These are phyloP conservation scores for Amphirosellinia nigrospora DNA, from an alignment of 495 filamentous ascomycete genomes.

Conservation along the genomic window DNA sequence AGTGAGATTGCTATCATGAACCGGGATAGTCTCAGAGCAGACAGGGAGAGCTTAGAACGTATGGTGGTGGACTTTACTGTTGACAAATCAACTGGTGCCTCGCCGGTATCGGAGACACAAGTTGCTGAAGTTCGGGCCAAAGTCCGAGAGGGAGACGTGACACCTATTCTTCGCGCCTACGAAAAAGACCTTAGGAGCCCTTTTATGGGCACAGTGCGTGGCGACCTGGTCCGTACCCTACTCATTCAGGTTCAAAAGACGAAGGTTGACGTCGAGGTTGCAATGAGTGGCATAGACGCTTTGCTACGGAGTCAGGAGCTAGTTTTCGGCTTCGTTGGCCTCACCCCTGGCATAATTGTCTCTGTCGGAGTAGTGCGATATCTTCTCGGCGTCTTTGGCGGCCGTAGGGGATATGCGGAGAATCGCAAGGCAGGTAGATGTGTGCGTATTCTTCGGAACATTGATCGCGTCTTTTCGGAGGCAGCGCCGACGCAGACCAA, in stretches of 20 bases:
- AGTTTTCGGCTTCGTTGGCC: slow-evolving; percentile 92
- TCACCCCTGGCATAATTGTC: slow-evolving; percentile 89
- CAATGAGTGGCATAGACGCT: slow-evolving; percentile 90
- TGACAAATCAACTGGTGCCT: slow-evolving; percentile 65
- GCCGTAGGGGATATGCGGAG: slow-evolving; percentile 65
- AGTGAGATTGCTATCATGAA: slow-evolving; percentile 97
- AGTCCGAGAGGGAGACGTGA: slow-evolving; percentile 90
- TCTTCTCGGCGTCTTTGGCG: slow-evolving; percentile 68
- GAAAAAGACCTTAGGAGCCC: slow-evolving; percentile 83
- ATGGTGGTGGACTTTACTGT: slow-evolving; percentile 97
- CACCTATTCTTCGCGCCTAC: slow-evolving; percentile 87
- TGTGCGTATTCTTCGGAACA: slow-evolving; percentile 76
- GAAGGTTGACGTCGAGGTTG: slow-evolving; percentile 96
- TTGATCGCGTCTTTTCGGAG: slow-evolving; percentile 79
- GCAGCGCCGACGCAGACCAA: slow-evolving; percentile 67
- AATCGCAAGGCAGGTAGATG: slow-evolving; percentile 67
- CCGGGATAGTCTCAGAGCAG: slow-evolving; percentile 83
- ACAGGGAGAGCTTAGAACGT: slow-evolving; percentile 88
- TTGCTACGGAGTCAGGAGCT: slow-evolving; percentile 95
- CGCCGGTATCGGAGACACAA: slow-evolving; percentile 59
- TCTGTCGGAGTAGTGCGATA: slow-evolving; percentile 77
- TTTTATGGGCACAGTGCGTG: slow-evolving; percentile 76
- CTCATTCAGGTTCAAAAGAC: slow-evolving; percentile 98
- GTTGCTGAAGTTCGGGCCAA: slow-evolving; percentile 73
- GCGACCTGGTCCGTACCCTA: slow-evolving; percentile 87